Evolutionary conservation across 2,329 filamentous ascomycete genomes (phyloP), one percentile per base, ranked within the genome.

Genomic region (Diaporthe sp.): DNA sequence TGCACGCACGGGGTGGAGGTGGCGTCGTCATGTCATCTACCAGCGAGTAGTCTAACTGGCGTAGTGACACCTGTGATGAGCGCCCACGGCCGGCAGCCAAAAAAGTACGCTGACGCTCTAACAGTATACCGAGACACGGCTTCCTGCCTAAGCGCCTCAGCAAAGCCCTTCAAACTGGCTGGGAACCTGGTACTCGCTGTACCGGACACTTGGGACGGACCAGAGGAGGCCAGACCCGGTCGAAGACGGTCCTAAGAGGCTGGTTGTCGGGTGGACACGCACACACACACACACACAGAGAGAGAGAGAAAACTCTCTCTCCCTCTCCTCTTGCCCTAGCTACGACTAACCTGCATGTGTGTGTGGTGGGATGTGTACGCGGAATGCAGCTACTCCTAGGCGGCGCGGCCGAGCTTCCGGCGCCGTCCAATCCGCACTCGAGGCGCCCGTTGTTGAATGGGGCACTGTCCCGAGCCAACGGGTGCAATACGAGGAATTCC

Each of bases 401-500:
- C 58, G 34, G 71, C 60, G 46, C 39, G 44, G 57, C 71, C 57
- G 57, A 62, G 25, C 57, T 72, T 39, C 71, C 71, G 42, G 25
- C 42, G 46, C 44, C 58, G 34, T 51, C 73, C 46, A 71, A 61
- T 55, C 57, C 46, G 53, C 22, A 61, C 15, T 31, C 72, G 17
- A 44, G 44, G 34, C 58, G 58, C 65, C 65, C 65, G 65, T 51
- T 19, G 44, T 58, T 39, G 46, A 72, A 53, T 42, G 67, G 55
- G 73, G 55, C 58, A 34, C 22, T 22, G 62, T 62, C 34, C 58
- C 46, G 68, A 37, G 19, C 60, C 75, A 72, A 17, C 39, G 60
- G 65, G 72, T 57, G 60, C 34, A 72, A 76, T 71, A 76, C 73
- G 75, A 76, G 73, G 68, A 61, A 49, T 17, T 39, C 37, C 28